Conservation (phyloP, 352 stramenopile genomes). For the Phytophthora cryptogea region DNA sequence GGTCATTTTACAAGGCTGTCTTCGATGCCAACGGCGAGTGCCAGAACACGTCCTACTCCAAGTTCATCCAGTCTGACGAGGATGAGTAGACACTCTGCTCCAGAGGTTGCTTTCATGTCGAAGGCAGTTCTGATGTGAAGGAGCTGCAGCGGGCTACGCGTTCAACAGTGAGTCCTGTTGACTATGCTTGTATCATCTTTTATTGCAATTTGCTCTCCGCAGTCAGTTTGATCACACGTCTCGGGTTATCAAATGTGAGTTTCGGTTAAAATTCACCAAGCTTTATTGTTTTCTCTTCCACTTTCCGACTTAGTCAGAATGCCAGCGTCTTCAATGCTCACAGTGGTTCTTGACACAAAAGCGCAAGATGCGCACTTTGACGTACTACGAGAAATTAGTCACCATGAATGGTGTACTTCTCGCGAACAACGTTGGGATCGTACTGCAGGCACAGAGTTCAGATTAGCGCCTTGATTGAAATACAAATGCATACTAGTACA, state of each 20-base stretch:
- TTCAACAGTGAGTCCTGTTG: constrained; percentile 21
- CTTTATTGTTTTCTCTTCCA: constrained; percentile 15
- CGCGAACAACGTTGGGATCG: constrained; percentile 71
- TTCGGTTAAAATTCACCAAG: constrained; percentile 17
- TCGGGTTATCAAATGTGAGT: constrained; percentile 33
- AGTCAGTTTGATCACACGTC: constrained; percentile 28
- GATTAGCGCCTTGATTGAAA: too few relatives aligned
- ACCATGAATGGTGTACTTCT: constrained; percentile 85
- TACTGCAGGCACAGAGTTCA: constrained; percentile 47
- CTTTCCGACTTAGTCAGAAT: not conserved
- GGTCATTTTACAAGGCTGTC: constrained; percentile 90
- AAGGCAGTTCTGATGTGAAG: constrained; percentile 21
- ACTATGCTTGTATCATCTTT: constrained; percentile 48
- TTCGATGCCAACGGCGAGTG: constrained; percentile 89
- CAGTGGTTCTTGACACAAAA: not conserved
- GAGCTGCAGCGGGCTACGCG: constrained; percentile 18
- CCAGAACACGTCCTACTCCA: constrained; percentile 90
- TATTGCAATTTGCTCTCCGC: constrained; percentile 30
- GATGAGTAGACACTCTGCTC: constrained; percentile 62
- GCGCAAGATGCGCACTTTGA: too few relatives aligned
- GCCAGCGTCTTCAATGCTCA: not conserved
- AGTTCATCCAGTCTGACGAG: constrained; percentile 90
- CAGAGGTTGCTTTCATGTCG: constrained; percentile 13
- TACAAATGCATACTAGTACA: too few relatives aligned
- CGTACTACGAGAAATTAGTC: constrained; percentile 35